Base-by-base conservation (phyloP, 805 yeast genomes). In the Candida sphagnicola region DNA sequence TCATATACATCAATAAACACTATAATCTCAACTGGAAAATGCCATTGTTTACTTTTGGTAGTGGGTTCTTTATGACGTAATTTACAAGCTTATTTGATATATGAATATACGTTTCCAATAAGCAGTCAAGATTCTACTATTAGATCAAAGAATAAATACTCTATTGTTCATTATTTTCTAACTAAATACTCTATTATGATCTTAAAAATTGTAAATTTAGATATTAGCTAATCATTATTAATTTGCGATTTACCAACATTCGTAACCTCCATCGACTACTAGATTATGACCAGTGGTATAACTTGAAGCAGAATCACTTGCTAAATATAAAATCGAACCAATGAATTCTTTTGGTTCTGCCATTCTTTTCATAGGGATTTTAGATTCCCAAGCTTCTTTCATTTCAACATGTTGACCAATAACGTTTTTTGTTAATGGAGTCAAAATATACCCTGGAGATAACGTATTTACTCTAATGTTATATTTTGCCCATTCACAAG, bases 191-290 rank as follows among this genome's bases (percentile, higher is more conserved):
- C 29, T 26, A 26, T 26, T 21, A 10, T 21, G n/a, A n/a, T n/a
- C n/a, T n/a, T n/a, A n/a, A n/a, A n/a, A n/a, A n/a, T n/a, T n/a
- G n/a, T n/a, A n/a, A n/a, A n/a, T n/a, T n/a, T n/a, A n/a, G n/a
- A n/a, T n/a, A n/a, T n/a, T n/a, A n/a, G n/a, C n/a, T n/a, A n/a
- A n/a, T n/a, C n/a, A n/a, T n/a, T n/a, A n/a, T n/a, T n/a, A n/a
- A n/a, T n/a, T n/a, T n/a, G n/a, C n/a, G n/a, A n/a, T 10, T 26
- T 61, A 85, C 91, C 91, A 85, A 49, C 88, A 81, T 50, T 82
- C 82, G 70, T 85, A 86, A 41, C 95, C 95, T 54, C 95, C 95
- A 56, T 86, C 95, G 41, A 84, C 91, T 21, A 82, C 78, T 62
- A 86, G 62, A 62, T 85, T 85, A 58, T 84, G 82, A 54, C 95